These are phyloP conservation scores for Psilocybe tampanensis DNA, from an alignment of 768 basidiomycete genomes.

Conservation along the genomic window DNA sequence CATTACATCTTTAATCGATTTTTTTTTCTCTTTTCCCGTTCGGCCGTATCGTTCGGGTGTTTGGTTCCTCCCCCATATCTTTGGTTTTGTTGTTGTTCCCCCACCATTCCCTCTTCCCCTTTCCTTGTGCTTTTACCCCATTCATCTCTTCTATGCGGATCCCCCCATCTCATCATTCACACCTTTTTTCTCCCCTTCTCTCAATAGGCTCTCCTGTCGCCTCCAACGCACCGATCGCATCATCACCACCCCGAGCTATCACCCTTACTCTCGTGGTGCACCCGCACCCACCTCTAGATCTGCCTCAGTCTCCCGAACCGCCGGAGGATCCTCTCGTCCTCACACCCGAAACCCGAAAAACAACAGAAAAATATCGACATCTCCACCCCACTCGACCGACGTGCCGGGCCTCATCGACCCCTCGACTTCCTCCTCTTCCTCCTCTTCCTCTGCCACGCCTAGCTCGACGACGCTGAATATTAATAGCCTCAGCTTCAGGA, in stretches of 20 bases:
- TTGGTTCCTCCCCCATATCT: too few relatives aligned
- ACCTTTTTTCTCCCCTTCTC: constrained; percentile 1
- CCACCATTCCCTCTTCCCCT: too few relatives aligned
- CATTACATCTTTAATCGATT: too few relatives aligned
- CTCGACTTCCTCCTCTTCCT: too few relatives aligned
- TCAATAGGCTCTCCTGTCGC: constrained; percentile 60
- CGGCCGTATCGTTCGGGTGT: too few relatives aligned
- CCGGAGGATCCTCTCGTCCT: too few relatives aligned
- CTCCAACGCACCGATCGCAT: constrained; percentile 65
- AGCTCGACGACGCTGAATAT: constrained; percentile 67
- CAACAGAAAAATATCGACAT: constrained; percentile 41
- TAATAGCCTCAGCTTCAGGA: constrained; percentile 33
- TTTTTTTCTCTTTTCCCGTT: constrained; percentile 7
- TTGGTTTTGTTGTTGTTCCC: too few relatives aligned
- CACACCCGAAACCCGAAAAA: too few relatives aligned
- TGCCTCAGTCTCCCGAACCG: too few relatives aligned
- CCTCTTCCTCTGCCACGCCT: too few relatives aligned
- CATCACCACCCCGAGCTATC: constrained; percentile 51
- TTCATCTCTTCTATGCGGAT: constrained; percentile 4
- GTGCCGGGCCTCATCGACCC: constrained; percentile 50
- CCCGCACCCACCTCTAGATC: too few relatives aligned
- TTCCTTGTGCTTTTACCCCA: constrained; percentile 2
- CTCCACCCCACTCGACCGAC: constrained; percentile 38
- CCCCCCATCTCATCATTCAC: not conserved
- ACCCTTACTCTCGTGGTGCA: constrained; percentile 62